Evolutionary conservation across 495 filamentous ascomycete genomes (phyloP), one percentile per base, ranked within the genome.

Genomic region (Lepraria neglecta): DNA sequence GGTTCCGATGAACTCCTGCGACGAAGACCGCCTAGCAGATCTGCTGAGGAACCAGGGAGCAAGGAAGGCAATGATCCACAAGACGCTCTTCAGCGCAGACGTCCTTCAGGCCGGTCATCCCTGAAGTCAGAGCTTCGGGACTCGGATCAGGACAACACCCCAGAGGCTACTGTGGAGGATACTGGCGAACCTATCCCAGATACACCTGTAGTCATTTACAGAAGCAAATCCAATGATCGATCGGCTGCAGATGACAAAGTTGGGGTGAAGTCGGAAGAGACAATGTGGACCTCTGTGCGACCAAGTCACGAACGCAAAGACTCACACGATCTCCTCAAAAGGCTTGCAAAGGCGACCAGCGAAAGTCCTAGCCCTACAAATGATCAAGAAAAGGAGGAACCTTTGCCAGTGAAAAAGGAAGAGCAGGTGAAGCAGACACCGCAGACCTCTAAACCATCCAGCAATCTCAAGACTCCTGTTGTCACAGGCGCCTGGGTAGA

Each of bases 301-400:
- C 69, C 71, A 53, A 73, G 62, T 31, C 69, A 77, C 11, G 62
- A 67, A 19, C 75, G 74, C 58, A 77, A 81, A 54, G 87, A 89
- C 65, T 88, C 88, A 0, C 80, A 81, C 38, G 83, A 87, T 58
- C 70, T 90, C 38, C 76, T 90, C 61, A 81, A 80, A 53, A 81
- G 77, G 56, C 75, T 92, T 7, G 83, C 86, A 3, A 76, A 83
- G 67, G 80, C 80, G 21, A 80, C 84, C 24, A 87, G 80, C 65
- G 58, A 64, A 10, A 70, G 64, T 55, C 66, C 69, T 27, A 65
- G 59, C 31, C 63, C 67, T 21, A 48, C 47, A 10, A 68, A 59
- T 57, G 40, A 64, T 28, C 51, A 42, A 35, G 50, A 47, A 50
- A 33, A 31, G 33, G 24, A 44, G 17, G 43, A 19, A 28, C 44